Conservation (phyloP, 1,139 yeast species). For the Wickerhamomyces sp. region DNA sequence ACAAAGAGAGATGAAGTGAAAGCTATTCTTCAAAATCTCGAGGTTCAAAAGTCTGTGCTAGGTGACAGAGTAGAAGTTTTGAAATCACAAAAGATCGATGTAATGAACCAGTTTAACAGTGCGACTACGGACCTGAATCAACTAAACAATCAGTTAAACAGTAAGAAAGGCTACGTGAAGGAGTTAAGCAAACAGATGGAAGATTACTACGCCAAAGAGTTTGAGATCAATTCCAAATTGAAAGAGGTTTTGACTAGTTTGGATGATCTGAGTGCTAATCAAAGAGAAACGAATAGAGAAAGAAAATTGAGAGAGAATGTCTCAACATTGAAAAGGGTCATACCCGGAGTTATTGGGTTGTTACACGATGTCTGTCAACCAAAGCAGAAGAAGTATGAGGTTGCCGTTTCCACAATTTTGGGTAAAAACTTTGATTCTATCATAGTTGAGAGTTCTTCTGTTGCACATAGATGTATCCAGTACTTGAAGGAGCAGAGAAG, state of each 20-base stretch:
- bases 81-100: slow-evolving; percentile 24
- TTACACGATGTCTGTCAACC: slow-evolving; percentile 81
- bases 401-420: slow-evolving; percentile 72
- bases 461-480: slow-evolving; percentile 80
- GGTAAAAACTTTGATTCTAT: slow-evolving; percentile 81
- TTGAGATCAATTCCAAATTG: slow-evolving; percentile 56
- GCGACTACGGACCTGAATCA: slow-evolving; percentile 27
- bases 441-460: slow-evolving; percentile 68
- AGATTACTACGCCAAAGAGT: slow-evolving; percentile 42
- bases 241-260: slow-evolving; percentile 56
- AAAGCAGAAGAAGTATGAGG: slow-evolving; percentile 64
- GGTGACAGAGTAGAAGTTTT: slow-evolving; percentile 34
- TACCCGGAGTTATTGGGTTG: slow-evolving; percentile 81
- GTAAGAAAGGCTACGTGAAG: slow-evolving; percentile 38
- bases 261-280: slow-evolving; percentile 69
- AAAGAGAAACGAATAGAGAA: slow-evolving; percentile 71
- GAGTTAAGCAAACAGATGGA: slow-evolving; percentile 42
- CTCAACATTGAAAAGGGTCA: slow-evolving; percentile 56
- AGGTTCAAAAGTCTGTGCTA: slow-evolving; percentile 41
- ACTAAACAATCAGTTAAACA: slow-evolving; percentile 28
- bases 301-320: slow-evolving; percentile 68
- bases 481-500: slow-evolving; percentile 80
- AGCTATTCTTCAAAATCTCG: slow-evolving; percentile 35
- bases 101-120: slow-evolving; percentile 28
- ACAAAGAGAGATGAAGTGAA: slow-evolving; percentile 42